Conservation (phyloP, 768 basidiomycete genomes). For the Artomyces pyxidatus region DNA sequence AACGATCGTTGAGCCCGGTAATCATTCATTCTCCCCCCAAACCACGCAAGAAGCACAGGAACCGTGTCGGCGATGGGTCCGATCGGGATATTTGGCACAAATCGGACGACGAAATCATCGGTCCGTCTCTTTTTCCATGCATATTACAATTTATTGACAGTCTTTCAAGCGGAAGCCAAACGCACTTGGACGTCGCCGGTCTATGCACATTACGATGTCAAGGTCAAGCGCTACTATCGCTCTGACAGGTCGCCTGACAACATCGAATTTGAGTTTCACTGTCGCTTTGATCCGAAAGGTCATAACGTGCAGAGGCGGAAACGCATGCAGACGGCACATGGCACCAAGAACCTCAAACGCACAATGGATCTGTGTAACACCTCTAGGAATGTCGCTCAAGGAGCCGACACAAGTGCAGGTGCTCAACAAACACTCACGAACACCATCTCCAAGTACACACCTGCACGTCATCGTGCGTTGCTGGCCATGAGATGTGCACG, state of each 20-base stretch:
- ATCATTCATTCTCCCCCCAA: too few species aligned
- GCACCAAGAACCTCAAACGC: neutral
- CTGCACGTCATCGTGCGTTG: constrained; percentile 7
- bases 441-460: neutral
- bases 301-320: neutral
- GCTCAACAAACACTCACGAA: neutral
- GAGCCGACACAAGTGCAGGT: neutral
- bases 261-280: neutral
- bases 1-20: too few species aligned
- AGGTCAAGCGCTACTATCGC: neutral
- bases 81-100: neutral
- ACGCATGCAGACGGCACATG: neutral
- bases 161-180: neutral
- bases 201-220: neutral
- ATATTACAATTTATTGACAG: neutral
- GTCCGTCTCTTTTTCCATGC: neutral
- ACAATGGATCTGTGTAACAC: neutral
- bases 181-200: neutral
- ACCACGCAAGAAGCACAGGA: too few species aligned
- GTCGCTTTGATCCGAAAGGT: neutral
- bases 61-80: too few species aligned
- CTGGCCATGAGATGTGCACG: constrained; percentile 21
- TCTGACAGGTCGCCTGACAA: too few species aligned
- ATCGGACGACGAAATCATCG: neutral
- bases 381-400: too few species aligned